Base-by-base conservation (phyloP, 2,329 filamentous ascomycete species). In the Cadophora malorum region DNA sequence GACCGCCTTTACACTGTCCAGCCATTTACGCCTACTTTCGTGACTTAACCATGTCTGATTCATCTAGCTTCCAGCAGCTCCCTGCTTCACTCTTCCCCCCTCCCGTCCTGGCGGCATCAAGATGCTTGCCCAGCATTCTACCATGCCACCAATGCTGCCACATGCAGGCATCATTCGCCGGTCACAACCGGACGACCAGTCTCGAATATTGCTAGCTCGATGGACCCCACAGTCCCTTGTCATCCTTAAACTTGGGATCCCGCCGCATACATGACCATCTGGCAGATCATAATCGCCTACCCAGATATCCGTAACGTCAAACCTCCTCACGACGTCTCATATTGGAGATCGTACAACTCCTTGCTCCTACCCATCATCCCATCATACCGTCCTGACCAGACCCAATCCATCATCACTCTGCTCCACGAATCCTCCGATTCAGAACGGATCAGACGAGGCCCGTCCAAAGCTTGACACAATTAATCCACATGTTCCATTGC, bases 231-330 rank as follows among this genome's bases (percentile, higher is more conserved):
- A 64, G 28, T 65, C 68, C 72, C 70, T 28, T 69, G 68, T 70
- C 66, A 64, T 73, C 69, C 70, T 74, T 74, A 75, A 75, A 75
- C 74, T 73, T 68, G 69, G 65, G 69, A 68, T 75, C 74, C 72
- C 73, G 70, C 73, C 35, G 45, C 56, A 41, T 45, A n/a, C 63
- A 33, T 41, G 33, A 70, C 67, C 67, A 67, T 67, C 61, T 67
- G 59, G 64, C 45, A 67, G 66, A 69, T 70, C 67, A 58, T 71
- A 52, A 25, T 70, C 63, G 60, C 65, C 55, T 63, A 35, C 52
- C 56, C 50, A 67, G 23, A 58, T 52, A 66, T 67, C 69, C 55
- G 64, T 72, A 70, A 73, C 69, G 55, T 69, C 68, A 58, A 65
- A 63, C 66, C 66, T 61, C 55, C 67, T 68, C 71, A 70, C 74